These are phyloP conservation scores for Meyerozyma carpophila DNA, from an alignment of 1,139 yeast genomes.

Conservation along the genomic window DNA sequence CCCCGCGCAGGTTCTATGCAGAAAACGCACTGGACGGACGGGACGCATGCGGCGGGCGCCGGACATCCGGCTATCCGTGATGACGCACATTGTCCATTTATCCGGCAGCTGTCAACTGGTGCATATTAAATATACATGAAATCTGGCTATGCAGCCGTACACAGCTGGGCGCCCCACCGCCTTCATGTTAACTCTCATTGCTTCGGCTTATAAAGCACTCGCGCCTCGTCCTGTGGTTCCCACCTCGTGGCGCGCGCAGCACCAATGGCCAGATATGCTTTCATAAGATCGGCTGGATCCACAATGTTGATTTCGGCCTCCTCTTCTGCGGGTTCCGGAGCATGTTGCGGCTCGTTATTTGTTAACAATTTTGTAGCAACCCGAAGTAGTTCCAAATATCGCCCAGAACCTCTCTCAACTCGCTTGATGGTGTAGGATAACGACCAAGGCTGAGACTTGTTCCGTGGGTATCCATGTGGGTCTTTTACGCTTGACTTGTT, in stretches of 20 bases:
- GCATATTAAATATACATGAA: too few species aligned
- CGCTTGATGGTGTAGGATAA: conserved; percentile 6
- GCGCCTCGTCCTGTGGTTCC: conserved; percentile 18
- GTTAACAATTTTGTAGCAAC: not conserved
- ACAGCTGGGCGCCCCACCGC: too few species aligned
- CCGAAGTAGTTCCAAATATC: not conserved
- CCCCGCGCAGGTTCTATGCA: not conserved
- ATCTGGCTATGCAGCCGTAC: too few species aligned
- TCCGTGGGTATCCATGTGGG: conserved; percentile 9
- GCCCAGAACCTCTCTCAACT: conserved; percentile 3
- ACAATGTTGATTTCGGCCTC: conserved; percentile 2
- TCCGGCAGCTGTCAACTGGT: too few species aligned
- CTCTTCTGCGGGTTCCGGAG: not conserved
- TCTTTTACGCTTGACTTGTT: conserved; percentile 3
- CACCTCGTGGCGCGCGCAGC: conserved; percentile 21
- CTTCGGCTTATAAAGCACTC: conserved; percentile 15
- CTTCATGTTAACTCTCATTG: too few species aligned
- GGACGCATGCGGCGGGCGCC: not conserved
- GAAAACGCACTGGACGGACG: not conserved
- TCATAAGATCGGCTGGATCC: conserved; percentile 10
- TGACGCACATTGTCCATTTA: too few species aligned
- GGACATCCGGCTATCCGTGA: not conserved
- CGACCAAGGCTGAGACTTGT: conserved; percentile 9
- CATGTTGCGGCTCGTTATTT: not conserved
- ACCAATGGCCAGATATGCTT: conserved; percentile 25